A percentile compares a stretch with the other conserved stretches of the same genome.
Evolutionary conservation across 2,329 filamentous ascomycete genomes (phyloP).

Genomic region (Pseudogymnoascus sp.): DNA sequence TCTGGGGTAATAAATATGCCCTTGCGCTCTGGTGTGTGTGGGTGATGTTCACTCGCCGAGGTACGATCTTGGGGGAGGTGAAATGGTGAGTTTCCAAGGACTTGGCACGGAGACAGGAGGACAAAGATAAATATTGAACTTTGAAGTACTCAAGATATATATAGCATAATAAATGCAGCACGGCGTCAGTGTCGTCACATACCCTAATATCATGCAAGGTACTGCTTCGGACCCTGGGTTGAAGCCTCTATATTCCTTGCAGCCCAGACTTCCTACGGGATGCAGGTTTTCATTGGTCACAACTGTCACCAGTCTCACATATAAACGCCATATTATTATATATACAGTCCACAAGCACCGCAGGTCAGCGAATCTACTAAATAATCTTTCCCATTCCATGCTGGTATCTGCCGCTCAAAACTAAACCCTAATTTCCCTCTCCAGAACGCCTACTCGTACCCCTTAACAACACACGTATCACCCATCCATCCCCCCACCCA

Average conservation of each 20-base stretch:
- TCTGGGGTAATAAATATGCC: not conserved
- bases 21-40: not conserved
- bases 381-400: constrained; percentile 6
- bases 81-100: not conserved
- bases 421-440: constrained; percentile 12
- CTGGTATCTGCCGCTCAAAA: constrained; percentile 14
- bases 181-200: not conserved
- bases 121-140: not conserved
- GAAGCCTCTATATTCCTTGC: not conserved
- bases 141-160: not conserved
- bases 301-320: not conserved
- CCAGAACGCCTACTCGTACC: constrained; percentile 12
- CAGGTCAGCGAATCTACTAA: not conserved
- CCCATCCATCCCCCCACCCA: not conserved
- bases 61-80: not conserved
- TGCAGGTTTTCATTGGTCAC: not conserved
- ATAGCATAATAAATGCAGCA: not conserved
- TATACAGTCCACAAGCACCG: not conserved
- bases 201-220: constrained; percentile 2
- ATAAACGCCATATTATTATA: not conserved
- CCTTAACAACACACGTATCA: not conserved
- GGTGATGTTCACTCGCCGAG: not conserved
- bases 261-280: not conserved
- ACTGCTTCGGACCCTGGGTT: not conserved
- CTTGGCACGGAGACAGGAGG: not conserved